Evolutionary conservation across 345 rosid genomes (phyloP).

Genomic region (Boechera stricta): DNA sequence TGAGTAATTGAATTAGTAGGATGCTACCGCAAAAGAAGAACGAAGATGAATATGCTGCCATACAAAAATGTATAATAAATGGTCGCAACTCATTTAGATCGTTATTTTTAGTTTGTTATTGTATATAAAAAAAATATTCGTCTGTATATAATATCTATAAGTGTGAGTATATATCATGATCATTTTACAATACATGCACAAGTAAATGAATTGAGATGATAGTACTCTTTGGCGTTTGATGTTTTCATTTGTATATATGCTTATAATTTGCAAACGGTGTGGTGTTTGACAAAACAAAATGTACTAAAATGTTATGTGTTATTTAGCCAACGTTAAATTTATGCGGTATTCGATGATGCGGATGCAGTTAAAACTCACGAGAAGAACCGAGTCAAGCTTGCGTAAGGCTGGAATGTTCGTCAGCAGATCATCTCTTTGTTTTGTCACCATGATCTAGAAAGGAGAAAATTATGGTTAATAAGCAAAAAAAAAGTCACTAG

Average conservation of each 20-base stretch:
- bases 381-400: slow-evolving; percentile 83
- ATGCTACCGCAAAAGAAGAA: not conserved
- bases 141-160: too few relatives aligned
- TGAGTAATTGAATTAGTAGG: slow-evolving; percentile 16
- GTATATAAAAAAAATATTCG: too few relatives aligned
- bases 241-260: not conserved
- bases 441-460: slow-evolving; percentile 79
- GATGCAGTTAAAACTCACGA: slow-evolving; percentile 53
- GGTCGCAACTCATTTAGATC: not conserved
- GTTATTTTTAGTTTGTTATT: not conserved
- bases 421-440: slow-evolving; percentile 80
- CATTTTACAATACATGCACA: not conserved
- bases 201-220: not conserved
- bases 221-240: not conserved
- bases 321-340: not conserved
- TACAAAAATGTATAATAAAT: not conserved
- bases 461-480: not conserved
- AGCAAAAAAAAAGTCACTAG: not conserved
- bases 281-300: not conserved
- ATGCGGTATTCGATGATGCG: not conserved
- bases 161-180: not conserved
- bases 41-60: not conserved
- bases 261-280: slow-evolving; percentile 13
- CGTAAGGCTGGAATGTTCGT: slow-evolving; percentile 82
- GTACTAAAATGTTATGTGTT: not conserved